Evolutionary conservation across 108 stramenopile genomes (phyloP).

Genomic region (Chaetoceros tenuissimus): DNA sequence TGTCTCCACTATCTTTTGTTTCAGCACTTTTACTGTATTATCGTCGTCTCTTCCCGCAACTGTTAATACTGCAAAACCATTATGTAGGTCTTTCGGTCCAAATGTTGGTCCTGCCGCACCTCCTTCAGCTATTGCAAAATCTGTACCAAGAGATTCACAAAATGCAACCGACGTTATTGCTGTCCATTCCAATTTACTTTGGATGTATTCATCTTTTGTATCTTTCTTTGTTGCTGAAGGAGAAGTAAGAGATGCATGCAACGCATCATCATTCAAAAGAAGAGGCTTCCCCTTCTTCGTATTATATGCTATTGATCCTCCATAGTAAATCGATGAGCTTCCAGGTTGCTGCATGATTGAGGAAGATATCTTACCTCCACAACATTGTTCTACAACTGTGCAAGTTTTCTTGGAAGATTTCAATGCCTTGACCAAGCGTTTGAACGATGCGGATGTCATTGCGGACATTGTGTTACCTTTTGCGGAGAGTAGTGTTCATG

Average conservation of each 20-base stretch:
- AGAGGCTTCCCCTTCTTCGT: conserved; percentile 36
- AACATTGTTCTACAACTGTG: conserved; percentile 62
- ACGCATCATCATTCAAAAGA: conserved; percentile 38
- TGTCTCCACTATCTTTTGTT: conserved; percentile 46
- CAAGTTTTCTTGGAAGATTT: conserved; percentile 43
- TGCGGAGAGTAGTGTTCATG: too few relatives aligned
- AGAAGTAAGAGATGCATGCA: conserved; percentile 11
- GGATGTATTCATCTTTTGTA: conserved; percentile 39
- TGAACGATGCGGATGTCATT: conserved; percentile 32
- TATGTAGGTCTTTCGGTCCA: conserved; percentile 47
- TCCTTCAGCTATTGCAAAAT: conserved; percentile 67
- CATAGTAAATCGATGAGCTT: conserved; percentile 56
- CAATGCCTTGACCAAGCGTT: conserved; percentile 40
- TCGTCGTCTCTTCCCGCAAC: conserved; percentile 36
- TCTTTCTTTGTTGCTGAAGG: conserved; percentile 1
- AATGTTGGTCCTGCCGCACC: conserved; percentile 81
- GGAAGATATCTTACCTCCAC: conserved; percentile 64
- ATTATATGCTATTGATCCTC: conserved; percentile 73
- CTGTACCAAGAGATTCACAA: conserved; percentile 40
- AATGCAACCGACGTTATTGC: conserved; percentile 42
- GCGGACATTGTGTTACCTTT: too few relatives aligned
- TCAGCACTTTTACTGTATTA: conserved; percentile 28
- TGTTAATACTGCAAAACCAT: conserved; percentile 61
- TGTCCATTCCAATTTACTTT: conserved; percentile 62
- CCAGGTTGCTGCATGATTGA: conserved; percentile 63